Percentiles rank a stretch among this genome's conserved stretches.
These are phyloP conservation scores for Phytophthora nicotianae DNA, from an alignment of 352 stramenopile species.

Conservation along the genomic window DNA sequence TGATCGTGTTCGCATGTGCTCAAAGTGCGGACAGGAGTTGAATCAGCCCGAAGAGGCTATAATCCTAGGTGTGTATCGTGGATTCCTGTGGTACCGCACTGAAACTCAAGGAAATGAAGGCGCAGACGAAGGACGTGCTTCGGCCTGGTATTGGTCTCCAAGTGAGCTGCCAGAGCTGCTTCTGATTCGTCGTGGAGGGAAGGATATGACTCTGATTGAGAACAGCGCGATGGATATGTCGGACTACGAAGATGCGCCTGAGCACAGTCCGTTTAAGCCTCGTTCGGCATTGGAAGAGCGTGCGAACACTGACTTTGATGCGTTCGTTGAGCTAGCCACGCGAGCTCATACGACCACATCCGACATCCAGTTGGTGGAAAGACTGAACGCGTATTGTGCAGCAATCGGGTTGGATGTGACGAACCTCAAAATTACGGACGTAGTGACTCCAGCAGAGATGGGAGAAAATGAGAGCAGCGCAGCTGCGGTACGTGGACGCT, in stretches of 20 bases:
- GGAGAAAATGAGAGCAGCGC: constrained; percentile 14
- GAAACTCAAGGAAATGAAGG: constrained; percentile 97
- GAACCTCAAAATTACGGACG: constrained; percentile 75
- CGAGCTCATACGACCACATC: constrained; percentile 57
- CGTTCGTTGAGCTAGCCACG: constrained; percentile 73
- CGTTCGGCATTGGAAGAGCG: constrained; percentile 54
- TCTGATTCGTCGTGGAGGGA: constrained; percentile 77
- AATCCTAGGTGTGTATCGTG: constrained; percentile 93
- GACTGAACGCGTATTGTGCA: constrained; percentile 83
- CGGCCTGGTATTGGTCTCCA: constrained; percentile 96
- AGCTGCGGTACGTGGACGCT: constrained; percentile 15
- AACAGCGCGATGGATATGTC: constrained; percentile 77
- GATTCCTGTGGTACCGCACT: constrained; percentile 94
- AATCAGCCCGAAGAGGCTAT: constrained; percentile 97
- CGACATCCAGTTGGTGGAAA: constrained; percentile 88
- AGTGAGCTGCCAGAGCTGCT: constrained; percentile 90
- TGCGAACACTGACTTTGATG: constrained; percentile 52
- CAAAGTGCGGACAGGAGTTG: constrained; percentile 93
- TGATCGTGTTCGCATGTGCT: constrained; percentile 94
- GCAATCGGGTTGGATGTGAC: constrained; percentile 81
- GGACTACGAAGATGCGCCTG: constrained; percentile 37
- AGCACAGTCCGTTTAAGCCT: constrained; percentile 49
- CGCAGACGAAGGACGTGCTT: constrained; percentile 90
- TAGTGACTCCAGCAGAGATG: constrained; percentile 50
- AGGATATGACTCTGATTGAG: constrained; percentile 88